Conservation (phyloP, 2,329 filamentous ascomycete genomes). For the Pseudocercospora fuligena region DNA sequence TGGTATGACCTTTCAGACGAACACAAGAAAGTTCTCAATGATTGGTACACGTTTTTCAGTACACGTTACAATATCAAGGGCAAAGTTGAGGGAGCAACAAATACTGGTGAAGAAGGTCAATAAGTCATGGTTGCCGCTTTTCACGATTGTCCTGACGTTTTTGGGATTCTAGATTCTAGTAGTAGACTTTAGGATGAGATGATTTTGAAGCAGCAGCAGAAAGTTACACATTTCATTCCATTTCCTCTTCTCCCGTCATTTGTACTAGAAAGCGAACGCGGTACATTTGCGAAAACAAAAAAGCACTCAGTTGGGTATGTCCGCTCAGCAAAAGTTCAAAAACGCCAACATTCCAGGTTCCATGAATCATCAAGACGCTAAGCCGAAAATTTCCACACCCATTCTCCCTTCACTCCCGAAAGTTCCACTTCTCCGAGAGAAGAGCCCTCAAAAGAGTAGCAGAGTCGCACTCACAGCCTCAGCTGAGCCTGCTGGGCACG, state of each 20-base stretch:
- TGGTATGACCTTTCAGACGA: conserved; percentile 85
- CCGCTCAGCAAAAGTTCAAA: conserved; percentile 16
- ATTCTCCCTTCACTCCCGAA: not conserved
- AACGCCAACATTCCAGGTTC: conserved; percentile 15
- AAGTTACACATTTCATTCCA: not conserved
- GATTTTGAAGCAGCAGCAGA: not conserved
- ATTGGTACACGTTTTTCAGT: conserved; percentile 96
- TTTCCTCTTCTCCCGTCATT: not conserved
- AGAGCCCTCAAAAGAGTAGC: too few relatives aligned
- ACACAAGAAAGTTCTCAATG: conserved; percentile 80
- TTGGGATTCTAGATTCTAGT: not conserved
- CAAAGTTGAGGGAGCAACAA: conserved; percentile 43
- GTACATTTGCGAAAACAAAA: conserved; percentile 21
- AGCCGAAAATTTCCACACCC: not conserved
- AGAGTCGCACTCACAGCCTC: conserved; percentile 14
- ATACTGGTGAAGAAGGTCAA: conserved; percentile 31
- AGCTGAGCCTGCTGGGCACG: conserved; percentile 36
- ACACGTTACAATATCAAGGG: conserved; percentile 95
- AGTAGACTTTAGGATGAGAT: not conserved
- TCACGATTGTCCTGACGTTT: not conserved
- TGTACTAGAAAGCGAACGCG: not conserved
- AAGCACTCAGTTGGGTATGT: conserved; percentile 41
- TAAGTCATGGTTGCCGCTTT: not conserved
- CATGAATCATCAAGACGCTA: conserved; percentile 4
- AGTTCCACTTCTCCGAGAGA: not conserved